These are phyloP conservation scores for Sanghuangporus sanghuang DNA, from an alignment of 1,284 basidiomycete genomes.

Conservation along the genomic window DNA sequence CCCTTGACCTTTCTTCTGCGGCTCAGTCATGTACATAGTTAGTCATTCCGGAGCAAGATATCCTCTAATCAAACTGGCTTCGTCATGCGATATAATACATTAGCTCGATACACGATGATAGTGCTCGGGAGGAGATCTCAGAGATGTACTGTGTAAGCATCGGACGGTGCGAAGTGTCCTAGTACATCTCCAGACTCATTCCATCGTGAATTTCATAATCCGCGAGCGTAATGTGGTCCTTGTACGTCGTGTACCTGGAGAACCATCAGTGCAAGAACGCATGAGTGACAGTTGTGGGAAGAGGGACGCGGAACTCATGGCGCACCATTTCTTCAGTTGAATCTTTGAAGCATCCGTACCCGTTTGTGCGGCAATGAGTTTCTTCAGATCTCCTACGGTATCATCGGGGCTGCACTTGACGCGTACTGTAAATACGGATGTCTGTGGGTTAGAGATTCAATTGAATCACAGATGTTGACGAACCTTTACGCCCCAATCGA, in stretches of 20 bases:
- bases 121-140: not conserved
- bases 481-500: constrained; percentile 86
- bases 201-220: constrained; percentile 97
- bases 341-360: constrained; percentile 88
- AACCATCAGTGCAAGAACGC: not conserved
- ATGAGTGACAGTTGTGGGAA: not conserved
- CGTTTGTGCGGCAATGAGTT: constrained; percentile 93
- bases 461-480: not conserved
- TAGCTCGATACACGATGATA: not conserved
- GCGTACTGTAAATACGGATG: constrained; percentile 57
- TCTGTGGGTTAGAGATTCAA: not conserved
- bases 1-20: no score
- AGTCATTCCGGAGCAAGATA: no score
- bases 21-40: no score
- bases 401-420: constrained; percentile 94
- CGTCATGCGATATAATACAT: not conserved
- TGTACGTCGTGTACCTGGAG: constrained; percentile 84
- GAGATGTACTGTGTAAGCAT: not conserved
- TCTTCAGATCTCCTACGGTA: constrained; percentile 95
- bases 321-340: constrained; percentile 93
- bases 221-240: constrained; percentile 88
- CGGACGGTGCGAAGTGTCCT: constrained; percentile 5
- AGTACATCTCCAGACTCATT: constrained; percentile 94
- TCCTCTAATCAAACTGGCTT: no score
- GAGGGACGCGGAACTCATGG: constrained; percentile 8